phyloP scores from a whole-genome alignment of 768 basidiomycete species.

The Xerocomellus chrysenteron region DNA sequence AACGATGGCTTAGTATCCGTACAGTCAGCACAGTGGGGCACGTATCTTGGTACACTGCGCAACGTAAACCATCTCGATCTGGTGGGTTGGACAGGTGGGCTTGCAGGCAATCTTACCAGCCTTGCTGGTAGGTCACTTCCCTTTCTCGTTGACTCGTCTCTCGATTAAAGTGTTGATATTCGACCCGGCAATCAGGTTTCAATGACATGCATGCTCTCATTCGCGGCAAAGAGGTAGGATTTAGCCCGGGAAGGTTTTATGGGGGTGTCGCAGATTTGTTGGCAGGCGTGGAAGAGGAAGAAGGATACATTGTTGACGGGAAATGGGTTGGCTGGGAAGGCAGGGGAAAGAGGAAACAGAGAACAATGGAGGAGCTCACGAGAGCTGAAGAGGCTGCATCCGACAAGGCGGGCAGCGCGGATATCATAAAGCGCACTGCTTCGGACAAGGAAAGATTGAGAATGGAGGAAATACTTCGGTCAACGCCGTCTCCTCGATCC shows the following conservation, averaged over 20 bases:
- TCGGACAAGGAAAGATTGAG: constrained; percentile 28
- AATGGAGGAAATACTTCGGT: constrained; percentile 26
- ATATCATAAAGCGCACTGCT: constrained; percentile 9
- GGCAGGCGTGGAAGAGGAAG: constrained; percentile 72
- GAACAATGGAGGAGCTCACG: background rate
- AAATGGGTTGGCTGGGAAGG: constrained; percentile 21
- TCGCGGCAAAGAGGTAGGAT: constrained; percentile 85
- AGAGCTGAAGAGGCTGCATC: constrained; percentile 1
- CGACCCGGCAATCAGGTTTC: constrained; percentile 12
- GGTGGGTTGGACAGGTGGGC: constrained; percentile 78
- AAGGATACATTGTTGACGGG: constrained; percentile 28
- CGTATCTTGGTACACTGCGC: constrained; percentile 88
- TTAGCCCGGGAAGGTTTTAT: constrained; percentile 91
- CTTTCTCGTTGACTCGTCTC: background rate
- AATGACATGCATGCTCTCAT: constrained; percentile 92
- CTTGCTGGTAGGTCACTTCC: constrained; percentile 14
- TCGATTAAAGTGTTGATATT: background rate
- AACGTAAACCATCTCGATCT: constrained; percentile 91
- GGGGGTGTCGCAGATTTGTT: constrained; percentile 78
- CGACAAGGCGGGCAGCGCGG: background rate
- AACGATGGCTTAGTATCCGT: constrained; percentile 95
- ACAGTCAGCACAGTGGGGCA: constrained; percentile 89
- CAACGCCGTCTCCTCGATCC: constrained; percentile 6
- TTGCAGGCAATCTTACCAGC: constrained; percentile 28
- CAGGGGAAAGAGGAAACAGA: constrained; percentile 17